Base-by-base conservation (phyloP, 441 rosid genomes). In the Cnidoscolus chayamansa region DNA sequence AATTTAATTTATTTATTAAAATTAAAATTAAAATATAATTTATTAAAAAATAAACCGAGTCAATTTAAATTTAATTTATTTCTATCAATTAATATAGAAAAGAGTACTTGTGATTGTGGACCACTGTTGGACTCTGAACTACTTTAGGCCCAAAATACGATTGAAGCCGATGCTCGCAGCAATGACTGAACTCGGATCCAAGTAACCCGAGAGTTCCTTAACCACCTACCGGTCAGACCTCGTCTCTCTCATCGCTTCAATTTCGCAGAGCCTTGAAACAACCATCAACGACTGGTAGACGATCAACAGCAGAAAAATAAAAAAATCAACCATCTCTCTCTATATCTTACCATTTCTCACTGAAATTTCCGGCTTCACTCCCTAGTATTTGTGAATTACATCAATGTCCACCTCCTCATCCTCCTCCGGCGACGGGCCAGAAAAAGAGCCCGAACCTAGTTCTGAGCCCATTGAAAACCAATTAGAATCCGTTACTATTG, bases 191-290 rank as follows among this genome's bases (percentile, higher is more conserved):
- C 1, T 47, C 73, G 69, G 69, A 68, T 54, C 58, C 70, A 32
- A 55, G 30, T 10, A 50, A 51, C 17, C 51, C 67, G 66, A 71
- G 9, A 48, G 7, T 4, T 47, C 49, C 71, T 35, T 9, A 16
- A n/a, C 30, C 62, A 78, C 71, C 85, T 63, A 77, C 81, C 68
- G 70, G 80, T 82, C 83, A 82, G 79, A 66, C 67, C 60, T n/a
- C 55, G 0, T 4, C 48, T 15, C 58, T 48, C 55, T 2, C 43
- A 17, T 10, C 35, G 59, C 43, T 20, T n/a, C 49, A 3, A 45
- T 43, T 53, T 49, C 6, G 25, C 25, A 15, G 54, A 40, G 50
- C 49, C 50, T 30, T 12, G 20, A 64, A 17, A 5, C 51, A 17
- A 49, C 43, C 64, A 58, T 50, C 25, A 47, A 72, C 66, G 81